These are phyloP conservation scores for Hymenoscyphus linearis DNA, from an alignment of 2,329 filamentous ascomycete genomes.

Conservation along the genomic window DNA sequence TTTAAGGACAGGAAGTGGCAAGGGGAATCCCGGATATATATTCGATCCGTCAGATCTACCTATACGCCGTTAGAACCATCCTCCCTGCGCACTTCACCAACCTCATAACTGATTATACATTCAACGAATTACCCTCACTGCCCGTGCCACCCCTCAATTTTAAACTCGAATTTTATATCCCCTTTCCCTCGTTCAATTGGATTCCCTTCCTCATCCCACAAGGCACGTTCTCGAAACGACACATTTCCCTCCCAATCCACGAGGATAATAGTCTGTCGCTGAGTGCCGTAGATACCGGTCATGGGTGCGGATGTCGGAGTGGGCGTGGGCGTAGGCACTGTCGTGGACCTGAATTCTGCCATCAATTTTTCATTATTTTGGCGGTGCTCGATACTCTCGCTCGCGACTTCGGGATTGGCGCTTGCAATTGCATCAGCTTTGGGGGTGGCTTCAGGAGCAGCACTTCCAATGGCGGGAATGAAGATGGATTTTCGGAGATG, in stretches of 20 bases:
- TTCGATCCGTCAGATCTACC: background rate
- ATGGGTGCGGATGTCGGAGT: conserved; percentile 41
- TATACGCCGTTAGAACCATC: background rate
- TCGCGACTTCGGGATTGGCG: conserved; percentile 15
- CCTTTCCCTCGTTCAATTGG: conserved; percentile 47
- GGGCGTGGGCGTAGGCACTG: conserved; percentile 35
- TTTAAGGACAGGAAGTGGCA: too few relatives aligned
- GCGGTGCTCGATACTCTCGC: conserved; percentile 11
- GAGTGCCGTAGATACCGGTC: conserved; percentile 59
- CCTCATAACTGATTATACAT: conserved; percentile 22
- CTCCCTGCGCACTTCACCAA: background rate
- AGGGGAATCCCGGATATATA: too few relatives aligned
- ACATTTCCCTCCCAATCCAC: conserved; percentile 60
- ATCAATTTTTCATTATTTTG: conserved; percentile 25
- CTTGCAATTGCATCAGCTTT: conserved; percentile 32
- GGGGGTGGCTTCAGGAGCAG: conserved; percentile 28
- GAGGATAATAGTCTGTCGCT: conserved; percentile 57
- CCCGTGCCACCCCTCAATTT: conserved; percentile 43
- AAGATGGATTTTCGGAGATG: conserved; percentile 56
- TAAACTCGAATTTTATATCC: conserved; percentile 51
- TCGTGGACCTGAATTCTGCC: conserved; percentile 28
- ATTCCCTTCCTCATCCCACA: conserved; percentile 55
- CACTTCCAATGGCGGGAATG: conserved; percentile 51
- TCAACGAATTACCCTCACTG: conserved; percentile 18
- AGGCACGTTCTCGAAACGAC: conserved; percentile 52